Conservation (phyloP, 2,329 filamentous ascomycete species). For the Hypoxylon sp. region DNA sequence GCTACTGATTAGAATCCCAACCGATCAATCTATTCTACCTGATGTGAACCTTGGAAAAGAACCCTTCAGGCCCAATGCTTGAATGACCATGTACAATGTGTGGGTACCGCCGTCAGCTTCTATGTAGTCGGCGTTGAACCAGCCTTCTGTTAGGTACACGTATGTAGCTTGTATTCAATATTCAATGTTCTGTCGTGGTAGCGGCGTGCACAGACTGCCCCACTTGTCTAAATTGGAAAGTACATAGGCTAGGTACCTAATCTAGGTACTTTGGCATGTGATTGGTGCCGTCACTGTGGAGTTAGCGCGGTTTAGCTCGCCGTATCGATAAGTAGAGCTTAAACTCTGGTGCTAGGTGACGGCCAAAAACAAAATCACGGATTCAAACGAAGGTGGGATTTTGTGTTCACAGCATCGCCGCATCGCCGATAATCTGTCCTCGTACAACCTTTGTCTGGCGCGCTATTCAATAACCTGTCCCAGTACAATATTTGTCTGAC, state of each 20-base stretch:
- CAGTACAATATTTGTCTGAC: no score
- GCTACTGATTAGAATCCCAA: no score
- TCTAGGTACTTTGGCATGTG: conserved; percentile 28
- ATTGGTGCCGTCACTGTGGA: conserved; percentile 32
- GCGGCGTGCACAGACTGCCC: conserved; percentile 1
- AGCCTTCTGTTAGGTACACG: no score
- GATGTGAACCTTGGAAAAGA: no score
- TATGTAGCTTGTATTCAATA: no score
- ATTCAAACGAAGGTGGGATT: conserved; percentile 9
- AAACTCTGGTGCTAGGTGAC: conserved; percentile 15
- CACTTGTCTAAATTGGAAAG: conserved; percentile 12
- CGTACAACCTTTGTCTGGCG: neutral
- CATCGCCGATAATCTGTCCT: neutral
- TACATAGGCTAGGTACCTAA: no score
- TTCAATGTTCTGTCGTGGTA: neutral
- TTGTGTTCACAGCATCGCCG: neutral
- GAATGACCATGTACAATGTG: no score
- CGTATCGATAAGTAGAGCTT: conserved; percentile 37
- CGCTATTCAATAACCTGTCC: neutral
- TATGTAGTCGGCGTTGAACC: no score
- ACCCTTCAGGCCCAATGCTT: no score
- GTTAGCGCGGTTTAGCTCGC: neutral
- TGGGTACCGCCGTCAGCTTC: no score
- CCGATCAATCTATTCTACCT: no score
- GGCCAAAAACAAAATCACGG: conserved; percentile 16